Percentiles rank a stretch among this genome's conserved stretches.
Conservation (phyloP, 2,329 filamentous ascomycete genomes). For the Calonectria fujianensis region DNA sequence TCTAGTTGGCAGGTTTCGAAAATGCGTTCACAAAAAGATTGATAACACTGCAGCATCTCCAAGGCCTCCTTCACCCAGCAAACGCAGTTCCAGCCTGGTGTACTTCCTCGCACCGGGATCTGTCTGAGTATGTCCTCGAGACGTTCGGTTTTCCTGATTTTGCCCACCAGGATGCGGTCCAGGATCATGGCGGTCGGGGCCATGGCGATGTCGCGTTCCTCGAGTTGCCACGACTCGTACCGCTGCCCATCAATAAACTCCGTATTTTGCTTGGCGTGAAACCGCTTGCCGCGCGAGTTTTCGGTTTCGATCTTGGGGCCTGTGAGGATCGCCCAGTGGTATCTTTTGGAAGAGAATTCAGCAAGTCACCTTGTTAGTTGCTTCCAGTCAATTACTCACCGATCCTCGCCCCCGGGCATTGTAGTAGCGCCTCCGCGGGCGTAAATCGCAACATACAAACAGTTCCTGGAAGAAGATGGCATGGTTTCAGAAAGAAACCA, state of each 20-base stretch:
- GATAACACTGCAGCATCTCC: not conserved
- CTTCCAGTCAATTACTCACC: not conserved
- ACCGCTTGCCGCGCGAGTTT: not conserved
- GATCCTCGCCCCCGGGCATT: conserved; percentile 1
- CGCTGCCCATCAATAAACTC: not conserved
- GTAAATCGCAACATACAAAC: not conserved
- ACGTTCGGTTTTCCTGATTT: not conserved
- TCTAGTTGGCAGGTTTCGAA: not conserved
- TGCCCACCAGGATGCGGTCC: not conserved
- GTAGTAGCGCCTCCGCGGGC: not conserved
- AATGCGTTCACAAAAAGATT: not conserved
- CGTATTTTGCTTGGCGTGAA: not conserved
- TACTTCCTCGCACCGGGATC: not conserved
- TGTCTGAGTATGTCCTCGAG: not conserved
- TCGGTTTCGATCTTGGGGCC: not conserved
- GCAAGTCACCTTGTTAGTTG: not conserved
- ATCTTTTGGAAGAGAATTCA: not conserved
- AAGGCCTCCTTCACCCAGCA: conserved; percentile 1
- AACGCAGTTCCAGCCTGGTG: conserved; percentile 2
- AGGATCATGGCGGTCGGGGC: not conserved
- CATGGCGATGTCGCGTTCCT: not conserved
- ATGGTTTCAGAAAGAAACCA: not conserved
- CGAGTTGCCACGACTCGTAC: not conserved
- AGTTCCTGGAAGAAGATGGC: not conserved
- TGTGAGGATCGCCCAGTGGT: conserved; percentile 2